Conservation (phyloP, 2,329 filamentous ascomycete genomes). For the Massarina eburnea region DNA sequence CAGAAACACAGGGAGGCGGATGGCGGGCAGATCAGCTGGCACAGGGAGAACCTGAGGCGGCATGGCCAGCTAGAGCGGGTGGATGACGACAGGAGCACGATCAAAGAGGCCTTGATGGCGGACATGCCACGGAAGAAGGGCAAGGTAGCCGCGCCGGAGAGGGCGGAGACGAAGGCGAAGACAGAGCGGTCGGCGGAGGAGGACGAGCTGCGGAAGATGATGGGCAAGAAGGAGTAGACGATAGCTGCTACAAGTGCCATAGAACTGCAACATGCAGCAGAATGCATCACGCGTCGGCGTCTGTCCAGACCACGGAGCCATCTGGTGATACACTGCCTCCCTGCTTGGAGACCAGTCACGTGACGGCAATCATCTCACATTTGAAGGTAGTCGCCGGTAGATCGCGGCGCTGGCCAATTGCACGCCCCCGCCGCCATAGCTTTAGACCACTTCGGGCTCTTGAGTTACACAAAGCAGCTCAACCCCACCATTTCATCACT, state of each 20-base stretch:
- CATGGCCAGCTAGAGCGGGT: constrained; percentile 53
- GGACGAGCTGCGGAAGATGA: constrained; percentile 41
- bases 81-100: constrained; percentile 39
- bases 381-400: no score
- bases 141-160: constrained; percentile 12
- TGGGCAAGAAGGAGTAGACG: constrained; percentile 34
- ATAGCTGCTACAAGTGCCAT: background rate
- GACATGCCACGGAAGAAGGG: constrained; percentile 35
- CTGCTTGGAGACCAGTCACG: no score
- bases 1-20: constrained; percentile 60
- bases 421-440: constrained; percentile 8
- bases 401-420: constrained; percentile 24
- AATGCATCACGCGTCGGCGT: background rate
- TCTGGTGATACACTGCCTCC: no score
- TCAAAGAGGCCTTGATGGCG: constrained; percentile 37
- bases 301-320: background rate
- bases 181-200: constrained; percentile 41
- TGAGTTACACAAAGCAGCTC: constrained; percentile 29
- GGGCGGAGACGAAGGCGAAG: constrained; percentile 28
- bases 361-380: no score
- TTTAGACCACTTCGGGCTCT: constrained; percentile 21
- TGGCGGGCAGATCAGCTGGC: constrained; percentile 57
- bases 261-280: background rate
- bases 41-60: constrained; percentile 56
- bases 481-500: constrained; percentile 43